Percentiles rank a stretch among this genome's conserved stretches.
These are phyloP conservation scores for Betula pendula DNA, from an alignment of 306 rosid genomes.

Conservation along the genomic window DNA sequence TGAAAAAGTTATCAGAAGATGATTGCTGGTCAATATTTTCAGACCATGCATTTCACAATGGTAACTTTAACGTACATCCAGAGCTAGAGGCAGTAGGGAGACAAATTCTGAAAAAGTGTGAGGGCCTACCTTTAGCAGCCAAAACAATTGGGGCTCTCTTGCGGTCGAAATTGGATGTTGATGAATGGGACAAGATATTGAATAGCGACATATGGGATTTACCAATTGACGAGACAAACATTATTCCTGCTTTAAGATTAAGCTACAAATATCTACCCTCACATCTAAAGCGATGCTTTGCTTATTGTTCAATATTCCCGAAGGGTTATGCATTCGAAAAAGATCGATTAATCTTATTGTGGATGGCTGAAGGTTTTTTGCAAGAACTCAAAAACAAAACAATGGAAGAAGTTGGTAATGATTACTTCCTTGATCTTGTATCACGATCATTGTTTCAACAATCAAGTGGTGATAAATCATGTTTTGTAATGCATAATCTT, in stretches of 20 bases:
- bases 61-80: neutral
- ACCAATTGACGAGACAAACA: neutral
- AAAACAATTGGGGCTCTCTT: slow-evolving; percentile 28
- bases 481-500: slow-evolving; percentile 39
- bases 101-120: slow-evolving; percentile 27
- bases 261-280: slow-evolving; percentile 15
- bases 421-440: slow-evolving; percentile 33
- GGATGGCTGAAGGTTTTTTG: slow-evolving; percentile 48
- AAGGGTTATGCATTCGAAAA: slow-evolving; percentile 26
- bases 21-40: slow-evolving; percentile 30
- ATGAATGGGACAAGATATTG: slow-evolving; percentile 14
- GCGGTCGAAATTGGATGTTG: slow-evolving; percentile 3
- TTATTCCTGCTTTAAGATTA: slow-evolving; percentile 14
- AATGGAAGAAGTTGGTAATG: slow-evolving; percentile 26
- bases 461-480: neutral
- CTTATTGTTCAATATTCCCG: slow-evolving; percentile 28
- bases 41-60: slow-evolving; percentile 22
- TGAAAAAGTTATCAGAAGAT: slow-evolving; percentile 9
- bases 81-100: slow-evolving; percentile 7
- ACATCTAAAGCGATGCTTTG: slow-evolving; percentile 16
- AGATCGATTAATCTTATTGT: slow-evolving; percentile 27
- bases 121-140: slow-evolving; percentile 24
- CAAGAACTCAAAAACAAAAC: neutral
- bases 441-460: slow-evolving; percentile 37
- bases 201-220: slow-evolving; percentile 23